Base-by-base conservation (phyloP, 2,329 filamentous ascomycete species). In the Eutypa lata region DNA sequence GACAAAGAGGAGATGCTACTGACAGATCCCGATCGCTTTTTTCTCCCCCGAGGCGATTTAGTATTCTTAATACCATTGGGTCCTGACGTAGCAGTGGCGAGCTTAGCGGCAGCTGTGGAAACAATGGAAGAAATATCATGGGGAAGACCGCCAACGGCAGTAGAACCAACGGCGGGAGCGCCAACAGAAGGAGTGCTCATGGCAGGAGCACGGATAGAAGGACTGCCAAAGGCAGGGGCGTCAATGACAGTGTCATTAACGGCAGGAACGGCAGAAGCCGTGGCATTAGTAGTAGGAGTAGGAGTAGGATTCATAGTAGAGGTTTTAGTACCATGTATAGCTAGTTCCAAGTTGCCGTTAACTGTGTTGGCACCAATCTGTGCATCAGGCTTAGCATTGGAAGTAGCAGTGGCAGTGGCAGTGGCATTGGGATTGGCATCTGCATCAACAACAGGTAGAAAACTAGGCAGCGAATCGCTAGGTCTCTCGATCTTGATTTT, bases 1-100 rank as follows among this genome's bases (percentile, higher is more conserved):
- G 65, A 68, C 13, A 69, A 58, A 10, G 65, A 67, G 24, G 67
- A 69, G 21, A 56, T 59, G 56, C 66, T 69, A 54, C 65, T 68
- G 26, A 67, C 54, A 13, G 67, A 68, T 28, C 59, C 61, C 7
- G 61, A 60, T 11, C 65, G 59, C 16, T 47, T 59, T 49, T 64
- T 64, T 55, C 58, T 65, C 42, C 57, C 52, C 40, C 53, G 49
- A 13, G 59, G 55, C 5, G 59, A 56, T 50, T 51, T 61, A 43
- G 51, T 37, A 19, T 26, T 51, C 42, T 45, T 45, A 16, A 26
- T 45, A 21, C 42, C 42, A 4, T 45, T 45, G 10, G 22, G 21
- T 3, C 42, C 11, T 16, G 19, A 22, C 13, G 19, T 3, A 26
- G 42, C n/a, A n/a, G 22, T 4, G 7, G 42, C 11, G 18, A 11